Base-by-base conservation (phyloP, 73 alveolate species). In the Symbiodinium natans region DNA sequence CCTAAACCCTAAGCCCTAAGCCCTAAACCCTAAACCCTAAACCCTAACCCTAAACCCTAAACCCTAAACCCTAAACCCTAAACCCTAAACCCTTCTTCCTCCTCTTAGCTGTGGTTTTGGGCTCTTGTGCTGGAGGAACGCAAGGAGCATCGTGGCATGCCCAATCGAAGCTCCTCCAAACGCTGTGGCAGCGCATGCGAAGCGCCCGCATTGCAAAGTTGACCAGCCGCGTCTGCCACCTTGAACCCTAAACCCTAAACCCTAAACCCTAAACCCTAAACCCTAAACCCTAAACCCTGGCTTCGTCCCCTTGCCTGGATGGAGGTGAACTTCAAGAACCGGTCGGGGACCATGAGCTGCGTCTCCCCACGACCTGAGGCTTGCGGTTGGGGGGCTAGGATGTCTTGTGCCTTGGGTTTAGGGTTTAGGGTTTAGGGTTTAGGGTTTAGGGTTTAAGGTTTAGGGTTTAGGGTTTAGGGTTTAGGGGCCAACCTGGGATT, bases 341-440 rank as follows among this genome's bases (percentile, higher is more conserved):
- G 15, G 36, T 87, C 94, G 27, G 94, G 94, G 48, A 56, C 85
- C 42, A 83, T 3, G 63, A 87, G 34, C 85, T 54, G 68, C 85
- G 40, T 59, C 71, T 87, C 94, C 3, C 84, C 84, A 8, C 94
- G 83, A 6, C 94, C 94, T 87, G 84, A 33, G 13, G 10, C 29
- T 2, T 2, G 46, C 63, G 13, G n/a, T n/a, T n/a, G n/a, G n/a
- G n/a, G n/a, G n/a, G n/a, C n/a, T n/a, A n/a, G n/a, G n/a, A 5
- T 13, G 3, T 48, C 1, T 48, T 17, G 63, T 17, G 63, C 15
- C 19, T 48, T 23, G 63, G 63, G 23, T 48, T 48, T 48, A 48
- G 3, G 63, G 63, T 5, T 4, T 48, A 5, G 63, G 56, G 11
- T 43, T 43, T 43, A 43, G 56, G 56, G 56, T 43, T 43, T 43